Evolutionary conservation across 768 basidiomycete species (phyloP).

Genomic region (Gloeopeniophorella convolvens): DNA sequence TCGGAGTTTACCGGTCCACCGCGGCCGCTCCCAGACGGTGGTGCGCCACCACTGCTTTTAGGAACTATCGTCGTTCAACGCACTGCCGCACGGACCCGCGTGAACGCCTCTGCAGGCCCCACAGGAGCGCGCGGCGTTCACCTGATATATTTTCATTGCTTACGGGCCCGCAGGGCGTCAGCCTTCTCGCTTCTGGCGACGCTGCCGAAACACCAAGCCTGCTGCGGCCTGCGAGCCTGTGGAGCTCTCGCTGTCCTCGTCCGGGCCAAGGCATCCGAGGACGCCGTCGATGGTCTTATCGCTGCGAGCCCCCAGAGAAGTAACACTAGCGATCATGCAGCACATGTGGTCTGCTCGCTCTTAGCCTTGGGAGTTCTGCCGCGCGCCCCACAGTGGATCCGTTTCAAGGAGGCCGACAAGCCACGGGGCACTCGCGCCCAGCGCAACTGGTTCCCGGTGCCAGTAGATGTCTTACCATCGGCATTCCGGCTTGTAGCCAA

Average conservation of each 20-base stretch:
- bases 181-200: constrained; percentile 2
- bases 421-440: background rate
- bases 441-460: background rate
- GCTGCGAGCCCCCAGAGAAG: background rate
- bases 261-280: background rate
- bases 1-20: too few relatives aligned
- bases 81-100: background rate
- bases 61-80: constrained; percentile 6
- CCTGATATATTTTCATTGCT: background rate
- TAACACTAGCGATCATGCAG: background rate
- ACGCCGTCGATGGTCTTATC: background rate
- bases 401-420: background rate
- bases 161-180: background rate
- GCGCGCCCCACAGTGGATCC: background rate
- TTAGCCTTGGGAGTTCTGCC: background rate
- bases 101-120: constrained; percentile 6
- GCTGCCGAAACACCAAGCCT: background rate
- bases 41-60: constrained; percentile 10
- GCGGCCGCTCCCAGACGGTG: too few relatives aligned
- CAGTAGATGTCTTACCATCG: too few relatives aligned
- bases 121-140: constrained; percentile 2
- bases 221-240: constrained; percentile 2
- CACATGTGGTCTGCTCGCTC: background rate
- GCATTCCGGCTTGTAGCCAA: too few relatives aligned
- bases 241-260: background rate